phyloP scores from a whole-genome alignment of 2,329 filamentous ascomycete species.

The Penicillium thymicola region DNA sequence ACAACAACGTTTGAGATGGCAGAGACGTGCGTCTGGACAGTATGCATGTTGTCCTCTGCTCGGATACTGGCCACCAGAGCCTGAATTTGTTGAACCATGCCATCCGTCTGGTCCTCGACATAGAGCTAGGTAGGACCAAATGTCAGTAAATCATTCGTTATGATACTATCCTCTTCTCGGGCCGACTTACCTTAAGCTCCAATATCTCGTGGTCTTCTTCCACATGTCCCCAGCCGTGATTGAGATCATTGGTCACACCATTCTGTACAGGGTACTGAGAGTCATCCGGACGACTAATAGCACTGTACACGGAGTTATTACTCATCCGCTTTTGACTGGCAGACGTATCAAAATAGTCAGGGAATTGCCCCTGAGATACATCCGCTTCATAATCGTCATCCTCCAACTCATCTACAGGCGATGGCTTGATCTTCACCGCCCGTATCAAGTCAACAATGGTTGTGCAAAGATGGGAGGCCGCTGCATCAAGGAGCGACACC shows the following conservation, averaged over 20 bases:
- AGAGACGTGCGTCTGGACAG: slow-evolving; percentile 67
- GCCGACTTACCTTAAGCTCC: slow-evolving; percentile 56
- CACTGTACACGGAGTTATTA: slow-evolving; percentile 70
- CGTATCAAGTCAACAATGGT: slow-evolving; percentile 83
- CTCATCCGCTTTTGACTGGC: slow-evolving; percentile 51
- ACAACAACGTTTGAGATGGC: slow-evolving; percentile 69
- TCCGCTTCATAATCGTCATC: slow-evolving; percentile 70
- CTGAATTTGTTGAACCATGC: slow-evolving; percentile 76
- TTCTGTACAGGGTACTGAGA: slow-evolving; percentile 30
- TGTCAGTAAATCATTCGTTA: slow-evolving; percentile 10
- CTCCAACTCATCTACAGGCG: slow-evolving; percentile 71
- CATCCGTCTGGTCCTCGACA: slow-evolving; percentile 76
- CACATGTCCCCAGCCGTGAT: slow-evolving; percentile 40
- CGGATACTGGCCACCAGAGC: slow-evolving; percentile 72
- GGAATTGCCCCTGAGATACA: slow-evolving; percentile 62
- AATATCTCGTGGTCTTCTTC: slow-evolving; percentile 51
- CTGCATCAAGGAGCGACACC: slow-evolving; percentile 89
- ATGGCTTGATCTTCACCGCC: slow-evolving; percentile 76
- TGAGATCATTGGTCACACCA: slow-evolving; percentile 30
- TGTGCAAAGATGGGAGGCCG: slow-evolving; percentile 82
- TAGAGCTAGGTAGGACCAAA: slow-evolving; percentile 58
- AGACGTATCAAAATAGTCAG: slow-evolving; percentile 64
- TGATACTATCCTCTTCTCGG: background rate
- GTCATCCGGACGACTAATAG: slow-evolving; percentile 60
- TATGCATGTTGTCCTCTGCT: slow-evolving; percentile 59